Evolutionary conservation across 1,284 basidiomycete species (phyloP).

Genomic region (Porphyrellus sp.): DNA sequence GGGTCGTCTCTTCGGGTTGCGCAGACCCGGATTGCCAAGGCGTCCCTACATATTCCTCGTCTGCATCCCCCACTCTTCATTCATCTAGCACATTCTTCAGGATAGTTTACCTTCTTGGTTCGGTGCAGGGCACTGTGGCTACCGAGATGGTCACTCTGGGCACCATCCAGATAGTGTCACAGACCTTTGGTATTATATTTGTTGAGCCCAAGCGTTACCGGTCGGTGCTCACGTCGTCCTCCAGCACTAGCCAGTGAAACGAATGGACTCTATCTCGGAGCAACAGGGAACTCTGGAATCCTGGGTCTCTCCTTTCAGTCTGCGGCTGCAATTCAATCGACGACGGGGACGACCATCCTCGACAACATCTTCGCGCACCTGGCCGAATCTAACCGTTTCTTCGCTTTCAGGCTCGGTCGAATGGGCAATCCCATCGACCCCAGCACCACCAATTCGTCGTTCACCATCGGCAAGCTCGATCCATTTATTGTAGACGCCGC

Average conservation of each 20-base stretch:
- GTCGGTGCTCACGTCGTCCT: slow-evolving; percentile 3
- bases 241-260: slow-evolving; percentile 49
- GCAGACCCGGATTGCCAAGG: slow-evolving; percentile 33
- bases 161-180: slow-evolving; percentile 38
- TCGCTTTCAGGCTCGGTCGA: slow-evolving; percentile 51
- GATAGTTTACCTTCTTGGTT: slow-evolving; percentile 47
- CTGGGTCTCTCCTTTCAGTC: slow-evolving; percentile 52
- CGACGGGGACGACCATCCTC: slow-evolving; percentile 44
- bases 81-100: slow-evolving; percentile 37
- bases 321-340: slow-evolving; percentile 46
- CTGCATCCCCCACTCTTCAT: slow-evolving; percentile 33
- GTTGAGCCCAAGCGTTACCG: background rate
- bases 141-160: slow-evolving; percentile 46
- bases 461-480: slow-evolving; percentile 53
- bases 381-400: slow-evolving; percentile 43
- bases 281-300: slow-evolving; percentile 54
- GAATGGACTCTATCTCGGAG: slow-evolving; percentile 43
- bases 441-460: slow-evolving; percentile 40
- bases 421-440: slow-evolving; percentile 20
- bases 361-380: slow-evolving; percentile 49
- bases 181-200: slow-evolving; percentile 30
- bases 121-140: slow-evolving; percentile 44
- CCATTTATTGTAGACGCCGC: slow-evolving; percentile 32
- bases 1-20: slow-evolving; percentile 39
- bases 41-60: slow-evolving; percentile 33